These are phyloP conservation scores for Colletotrichum chrysophilum DNA, from an alignment of 2,329 filamentous ascomycete species.

Conservation along the genomic window DNA sequence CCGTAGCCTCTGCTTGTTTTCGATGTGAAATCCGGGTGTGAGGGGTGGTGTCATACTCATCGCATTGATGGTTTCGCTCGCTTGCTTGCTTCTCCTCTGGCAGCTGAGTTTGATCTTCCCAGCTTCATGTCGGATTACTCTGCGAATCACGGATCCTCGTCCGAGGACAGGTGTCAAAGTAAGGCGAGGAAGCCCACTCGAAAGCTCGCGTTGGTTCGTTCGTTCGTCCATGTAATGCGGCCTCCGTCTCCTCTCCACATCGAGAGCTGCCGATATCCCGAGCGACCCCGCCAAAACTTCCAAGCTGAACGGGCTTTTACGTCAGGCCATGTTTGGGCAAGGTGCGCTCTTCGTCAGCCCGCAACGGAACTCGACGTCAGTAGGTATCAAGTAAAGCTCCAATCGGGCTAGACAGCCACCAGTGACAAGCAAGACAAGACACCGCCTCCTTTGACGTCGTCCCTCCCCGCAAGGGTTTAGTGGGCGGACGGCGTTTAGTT, in stretches of 20 bases:
- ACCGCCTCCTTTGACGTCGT: background rate
- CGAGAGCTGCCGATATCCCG: conserved; percentile 6
- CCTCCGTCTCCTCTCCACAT: background rate
- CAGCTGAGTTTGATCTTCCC: background rate
- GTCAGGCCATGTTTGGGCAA: conserved; percentile 1
- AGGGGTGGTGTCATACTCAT: background rate
- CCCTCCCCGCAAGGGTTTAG: background rate
- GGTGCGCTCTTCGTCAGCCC: background rate
- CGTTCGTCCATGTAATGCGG: background rate
- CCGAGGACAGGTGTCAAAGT: background rate
- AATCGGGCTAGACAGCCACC: background rate
- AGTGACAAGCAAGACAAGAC: background rate
- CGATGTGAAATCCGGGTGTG: background rate
- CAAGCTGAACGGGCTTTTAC: background rate
- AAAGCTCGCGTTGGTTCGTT: background rate
- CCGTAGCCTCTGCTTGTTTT: background rate
- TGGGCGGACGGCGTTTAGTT: background rate
- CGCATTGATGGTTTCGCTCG: background rate
- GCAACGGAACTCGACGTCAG: background rate
- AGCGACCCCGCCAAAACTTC: background rate
- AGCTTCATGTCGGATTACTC: background rate
- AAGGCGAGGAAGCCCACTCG: background rate
- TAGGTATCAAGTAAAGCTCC: background rate
- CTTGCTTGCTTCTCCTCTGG: background rate
- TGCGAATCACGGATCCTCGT: background rate